Evolutionary conservation across 2,329 filamentous ascomycete species (phyloP), one percentile per base, ranked within the genome.

Genomic region (Sphaerulina vaccinii): DNA sequence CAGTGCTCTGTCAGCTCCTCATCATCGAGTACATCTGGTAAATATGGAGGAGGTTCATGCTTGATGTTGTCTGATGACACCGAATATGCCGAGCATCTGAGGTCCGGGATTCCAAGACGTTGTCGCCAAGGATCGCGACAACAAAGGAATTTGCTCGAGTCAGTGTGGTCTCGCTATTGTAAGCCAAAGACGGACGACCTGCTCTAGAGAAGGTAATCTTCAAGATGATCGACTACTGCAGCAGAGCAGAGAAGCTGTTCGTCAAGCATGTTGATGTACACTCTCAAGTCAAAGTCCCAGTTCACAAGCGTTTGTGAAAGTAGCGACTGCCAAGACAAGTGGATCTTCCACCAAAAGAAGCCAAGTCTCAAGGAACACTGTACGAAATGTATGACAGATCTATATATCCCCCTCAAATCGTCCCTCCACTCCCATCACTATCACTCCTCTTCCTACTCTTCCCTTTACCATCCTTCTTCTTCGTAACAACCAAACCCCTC

Each of bases 401-500:
- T 21, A 39, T 18, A 21, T 21, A 9, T 21, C 19, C 10, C 15
- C 15, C 37, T 23, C 18, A 39, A 13, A 23, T 13, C 13, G 13
- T 18, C 5, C 16, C 9, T 22, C 5, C 18, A 21, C 16, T 39
- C 16, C 5, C 19, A 11, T 39, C 16, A 39, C 19, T 39, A 21
- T 39, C 16, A 16, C 37, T 39, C 37, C 23, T 43, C 22, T 5
- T 11, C 40, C 16, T 43, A 16, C 21, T n/a, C 19, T 42, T 24
- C 7, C n/a, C 49, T 43, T 32, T 32, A 32, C 27, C 9, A 32
- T 32, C n/a, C 27, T 32, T 32, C 27, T 32, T 60, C 44, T 49
- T 52, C 11, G 29, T 47, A 2, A 54, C 22, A 29, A 44, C 53
- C 33, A 62, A 44, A n/a, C 51, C 56, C 39, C 48, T 55, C 9